A percentile compares a stretch with the other conserved stretches of the same genome.
Evolutionary conservation across 306 rosid species (phyloP).

Genomic region (Corylus americana): DNA sequence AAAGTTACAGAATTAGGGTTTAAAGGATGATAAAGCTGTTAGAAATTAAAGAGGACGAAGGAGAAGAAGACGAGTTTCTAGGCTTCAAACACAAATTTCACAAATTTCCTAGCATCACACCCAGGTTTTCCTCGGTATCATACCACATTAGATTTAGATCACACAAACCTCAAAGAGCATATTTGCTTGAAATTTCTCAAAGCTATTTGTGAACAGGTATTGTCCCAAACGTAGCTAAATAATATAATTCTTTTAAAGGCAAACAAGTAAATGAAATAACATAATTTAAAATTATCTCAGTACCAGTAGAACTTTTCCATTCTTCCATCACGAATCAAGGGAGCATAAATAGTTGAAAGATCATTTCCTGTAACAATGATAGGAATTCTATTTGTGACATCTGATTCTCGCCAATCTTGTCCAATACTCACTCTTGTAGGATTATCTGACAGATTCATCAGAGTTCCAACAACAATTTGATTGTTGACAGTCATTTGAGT

Average conservation of each 20-base stretch:
- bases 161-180: too few species aligned
- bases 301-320: conserved; percentile 99
- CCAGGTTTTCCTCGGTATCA: too few species aligned
- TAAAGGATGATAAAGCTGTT: neutral
- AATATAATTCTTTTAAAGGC: neutral
- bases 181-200: neutral
- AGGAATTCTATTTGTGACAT: conserved; percentile 78
- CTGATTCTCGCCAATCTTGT: conserved; percentile 87
- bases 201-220: neutral
- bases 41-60: neutral
- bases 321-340: conserved; percentile 96
- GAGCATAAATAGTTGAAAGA: conserved; percentile 92
- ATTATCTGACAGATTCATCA: conserved; percentile 92
- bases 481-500: conserved; percentile 98
- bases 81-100: neutral
- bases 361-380: conserved; percentile 96
- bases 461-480: conserved; percentile 96
- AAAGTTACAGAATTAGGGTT: neutral
- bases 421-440: conserved; percentile 93
- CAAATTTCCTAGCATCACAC: too few species aligned
- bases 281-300: conserved; percentile 22
- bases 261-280: conserved; percentile 16
- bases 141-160: neutral
- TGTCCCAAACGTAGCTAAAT: neutral
- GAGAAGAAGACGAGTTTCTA: neutral